Evolutionary conservation across 345 rosid genomes (phyloP).

Genomic region (Leavenworthia alabamica): DNA sequence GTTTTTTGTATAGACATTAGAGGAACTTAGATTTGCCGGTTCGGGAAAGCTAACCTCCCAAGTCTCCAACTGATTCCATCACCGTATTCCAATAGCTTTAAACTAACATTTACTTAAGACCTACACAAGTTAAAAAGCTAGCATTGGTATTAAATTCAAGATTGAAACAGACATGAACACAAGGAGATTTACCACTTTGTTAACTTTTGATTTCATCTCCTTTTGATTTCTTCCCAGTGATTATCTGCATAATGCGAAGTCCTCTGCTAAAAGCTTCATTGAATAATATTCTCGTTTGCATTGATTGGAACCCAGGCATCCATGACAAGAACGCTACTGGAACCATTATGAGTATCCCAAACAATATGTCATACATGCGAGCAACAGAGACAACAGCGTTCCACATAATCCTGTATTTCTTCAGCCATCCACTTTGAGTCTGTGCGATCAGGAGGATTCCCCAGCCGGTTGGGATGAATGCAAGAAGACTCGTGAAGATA

Average conservation of each 20-base stretch:
- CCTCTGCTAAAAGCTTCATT: slow-evolving; percentile 92
- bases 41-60: slow-evolving; percentile 12
- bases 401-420: slow-evolving; percentile 47
- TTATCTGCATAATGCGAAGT: slow-evolving; percentile 70
- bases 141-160: not conserved
- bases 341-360: slow-evolving; percentile 68
- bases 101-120: slow-evolving; percentile 17
- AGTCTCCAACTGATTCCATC: not conserved
- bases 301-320: slow-evolving; percentile 84
- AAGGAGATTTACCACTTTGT: slow-evolving; percentile 7
- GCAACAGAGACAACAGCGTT: slow-evolving; percentile 73
- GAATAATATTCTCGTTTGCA: slow-evolving; percentile 88
- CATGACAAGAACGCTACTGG: slow-evolving; percentile 78
- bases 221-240: slow-evolving; percentile 63
- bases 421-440: slow-evolving; percentile 44
- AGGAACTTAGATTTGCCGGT: not conserved
- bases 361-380: slow-evolving; percentile 67
- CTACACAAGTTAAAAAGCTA: slow-evolving; percentile 9
- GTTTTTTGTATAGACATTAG: not conserved
- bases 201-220: slow-evolving; percentile 22
- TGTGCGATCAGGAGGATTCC: slow-evolving; percentile 70
- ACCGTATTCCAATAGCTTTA: slow-evolving; percentile 4
- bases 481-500: slow-evolving; percentile 64
- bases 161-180: slow-evolving; percentile 1
- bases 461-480: slow-evolving; percentile 92